Evolutionary conservation across 176 grass and related monocot species (phyloP).

Genomic region (Secale cereale): DNA sequence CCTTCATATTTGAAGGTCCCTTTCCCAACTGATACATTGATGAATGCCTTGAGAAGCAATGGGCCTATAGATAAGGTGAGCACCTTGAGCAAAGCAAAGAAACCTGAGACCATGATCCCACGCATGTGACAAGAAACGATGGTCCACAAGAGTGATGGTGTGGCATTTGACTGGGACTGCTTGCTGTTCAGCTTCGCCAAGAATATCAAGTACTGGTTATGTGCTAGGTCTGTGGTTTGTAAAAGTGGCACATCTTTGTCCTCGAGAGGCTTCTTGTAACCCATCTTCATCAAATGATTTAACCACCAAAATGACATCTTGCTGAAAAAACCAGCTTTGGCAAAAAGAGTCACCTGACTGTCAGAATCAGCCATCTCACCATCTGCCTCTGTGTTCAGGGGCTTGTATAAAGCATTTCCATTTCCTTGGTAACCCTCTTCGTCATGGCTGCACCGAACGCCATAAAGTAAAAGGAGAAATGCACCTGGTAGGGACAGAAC

Average conservation of each 20-base stretch:
- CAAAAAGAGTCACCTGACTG: slow-evolving; percentile 41
- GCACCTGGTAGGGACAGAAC: slow-evolving; percentile 54
- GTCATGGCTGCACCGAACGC: neutral
- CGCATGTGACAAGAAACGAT: slow-evolving; percentile 75
- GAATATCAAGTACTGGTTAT: slow-evolving; percentile 52
- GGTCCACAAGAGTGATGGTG: slow-evolving; percentile 57
- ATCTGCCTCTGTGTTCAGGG: slow-evolving; percentile 41
- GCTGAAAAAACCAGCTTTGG: slow-evolving; percentile 61
- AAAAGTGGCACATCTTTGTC: slow-evolving; percentile 77
- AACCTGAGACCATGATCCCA: slow-evolving; percentile 59
- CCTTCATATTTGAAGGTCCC: slow-evolving; percentile 71
- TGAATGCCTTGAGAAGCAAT: slow-evolving; percentile 78
- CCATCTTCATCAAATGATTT: slow-evolving; percentile 81
- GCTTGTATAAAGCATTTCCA: slow-evolving; percentile 43
- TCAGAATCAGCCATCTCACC: slow-evolving; percentile 24
- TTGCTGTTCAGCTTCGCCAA: slow-evolving; percentile 47
- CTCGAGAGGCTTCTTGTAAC: slow-evolving; percentile 75
- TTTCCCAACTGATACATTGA: slow-evolving; percentile 65
- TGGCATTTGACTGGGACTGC: slow-evolving; percentile 13
- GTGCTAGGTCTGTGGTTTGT: slow-evolving; percentile 44
- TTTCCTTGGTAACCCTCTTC: slow-evolving; percentile 21
- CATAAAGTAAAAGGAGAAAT: slow-evolving; percentile 43
- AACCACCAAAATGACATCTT: slow-evolving; percentile 90
- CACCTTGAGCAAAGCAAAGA: slow-evolving; percentile 88
- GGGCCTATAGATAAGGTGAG: slow-evolving; percentile 67